A percentile compares a stretch with the other conserved stretches of the same genome.
phyloP scores from a whole-genome alignment of 176 grass and related monocot species.

The Carex scoparia region DNA sequence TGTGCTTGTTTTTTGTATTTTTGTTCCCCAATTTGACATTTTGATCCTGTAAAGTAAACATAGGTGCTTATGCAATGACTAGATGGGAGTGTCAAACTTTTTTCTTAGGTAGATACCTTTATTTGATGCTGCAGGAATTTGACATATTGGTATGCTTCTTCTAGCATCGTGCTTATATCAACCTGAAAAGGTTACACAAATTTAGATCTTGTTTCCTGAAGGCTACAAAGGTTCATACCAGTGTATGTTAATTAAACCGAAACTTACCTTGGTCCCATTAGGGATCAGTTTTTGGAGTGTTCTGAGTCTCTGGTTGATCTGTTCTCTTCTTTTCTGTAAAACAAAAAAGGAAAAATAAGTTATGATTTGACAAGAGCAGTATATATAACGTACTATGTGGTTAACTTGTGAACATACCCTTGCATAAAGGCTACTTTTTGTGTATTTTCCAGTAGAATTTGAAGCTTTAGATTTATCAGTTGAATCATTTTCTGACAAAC shows the following conservation, averaged over 20 bases:
- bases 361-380: background rate
- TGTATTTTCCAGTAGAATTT: conserved; percentile 21
- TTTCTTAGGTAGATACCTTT: conserved; percentile 30
- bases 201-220: background rate
- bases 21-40: background rate
- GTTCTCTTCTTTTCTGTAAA: conserved; percentile 52
- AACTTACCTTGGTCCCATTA: conserved; percentile 51
- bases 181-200: conserved; percentile 30
- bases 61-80: background rate
- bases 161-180: conserved; percentile 64
- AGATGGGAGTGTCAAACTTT: background rate
- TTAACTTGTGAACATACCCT: conserved; percentile 29
- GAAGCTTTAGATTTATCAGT: conserved; percentile 19
- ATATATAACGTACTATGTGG: background rate
- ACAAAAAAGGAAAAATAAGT: background rate
- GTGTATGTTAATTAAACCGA: background rate
- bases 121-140: conserved; percentile 68
- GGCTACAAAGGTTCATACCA: background rate
- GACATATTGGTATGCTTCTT: conserved; percentile 55
- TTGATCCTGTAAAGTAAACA: background rate
- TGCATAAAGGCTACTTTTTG: conserved; percentile 34
- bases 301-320: conserved; percentile 49
- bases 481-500: conserved; percentile 2
- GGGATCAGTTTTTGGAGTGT: conserved; percentile 49
- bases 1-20: background rate